phyloP scores from a whole-genome alignment of 23 red algal genomes.

The Porphyridium purpureum region DNA sequence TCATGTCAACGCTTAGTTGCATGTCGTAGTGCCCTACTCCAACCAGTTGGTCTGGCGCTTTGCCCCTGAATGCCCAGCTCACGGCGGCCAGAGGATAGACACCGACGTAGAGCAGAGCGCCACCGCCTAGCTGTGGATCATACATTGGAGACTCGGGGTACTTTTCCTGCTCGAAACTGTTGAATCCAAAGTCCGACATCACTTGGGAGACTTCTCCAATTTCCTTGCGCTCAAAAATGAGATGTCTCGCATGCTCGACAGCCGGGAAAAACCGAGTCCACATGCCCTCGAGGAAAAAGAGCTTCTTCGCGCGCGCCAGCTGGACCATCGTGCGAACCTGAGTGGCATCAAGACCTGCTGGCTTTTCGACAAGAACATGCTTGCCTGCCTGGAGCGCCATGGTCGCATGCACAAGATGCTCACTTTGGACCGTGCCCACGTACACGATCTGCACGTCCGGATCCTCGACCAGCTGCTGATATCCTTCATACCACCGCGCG shows the following conservation, averaged over 20 bases:
- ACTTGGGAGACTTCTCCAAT: background rate
- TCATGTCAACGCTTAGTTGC: background rate
- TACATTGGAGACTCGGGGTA: background rate
- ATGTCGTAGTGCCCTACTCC: background rate
- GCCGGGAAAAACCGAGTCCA: constrained; percentile 1
- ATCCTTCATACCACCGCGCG: background rate
- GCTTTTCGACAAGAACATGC: constrained; percentile 2
- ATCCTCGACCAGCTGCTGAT: background rate
- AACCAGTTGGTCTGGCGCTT: background rate
- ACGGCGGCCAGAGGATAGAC: background rate
- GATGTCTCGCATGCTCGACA: background rate
- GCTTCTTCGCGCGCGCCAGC: background rate
- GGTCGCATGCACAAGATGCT: background rate
- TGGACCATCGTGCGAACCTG: background rate
- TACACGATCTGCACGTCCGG: background rate
- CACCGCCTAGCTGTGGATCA: background rate
- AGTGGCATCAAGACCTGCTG: background rate
- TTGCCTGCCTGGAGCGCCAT: background rate
- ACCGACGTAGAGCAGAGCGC: background rate
- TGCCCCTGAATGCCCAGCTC: background rate
- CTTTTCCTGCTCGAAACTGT: background rate
- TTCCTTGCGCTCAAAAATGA: background rate
- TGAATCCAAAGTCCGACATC: background rate
- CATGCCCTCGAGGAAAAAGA: background rate
- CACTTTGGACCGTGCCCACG: background rate